Conservation (phyloP, 2,329 filamentous ascomycete genomes). For the Falciphora oryzae region DNA sequence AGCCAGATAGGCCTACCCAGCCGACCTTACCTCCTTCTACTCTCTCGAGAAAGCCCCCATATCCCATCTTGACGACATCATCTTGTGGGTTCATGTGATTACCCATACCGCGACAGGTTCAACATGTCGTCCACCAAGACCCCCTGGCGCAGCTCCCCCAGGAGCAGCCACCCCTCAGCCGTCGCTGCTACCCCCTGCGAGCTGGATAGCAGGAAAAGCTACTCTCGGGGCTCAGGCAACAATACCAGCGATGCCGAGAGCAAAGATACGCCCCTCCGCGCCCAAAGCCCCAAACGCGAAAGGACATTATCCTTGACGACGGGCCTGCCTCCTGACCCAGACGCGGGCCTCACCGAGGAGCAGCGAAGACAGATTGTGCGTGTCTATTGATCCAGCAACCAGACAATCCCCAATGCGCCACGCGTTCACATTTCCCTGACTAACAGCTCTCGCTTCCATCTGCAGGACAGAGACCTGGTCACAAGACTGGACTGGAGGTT, state of each 20-base stretch:
- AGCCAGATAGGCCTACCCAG: too few species aligned
- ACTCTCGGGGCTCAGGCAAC: neutral
- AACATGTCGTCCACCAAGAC: neutral
- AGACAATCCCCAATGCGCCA: neutral
- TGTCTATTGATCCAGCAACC: slow-evolving; percentile 2
- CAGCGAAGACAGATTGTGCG: slow-evolving; percentile 24
- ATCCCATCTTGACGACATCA: too few species aligned
- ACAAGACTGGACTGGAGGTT: slow-evolving; percentile 27
- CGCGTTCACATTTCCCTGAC: neutral
- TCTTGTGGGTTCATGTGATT: too few species aligned
- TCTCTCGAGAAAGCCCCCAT: too few species aligned
- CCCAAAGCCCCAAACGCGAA: neutral
- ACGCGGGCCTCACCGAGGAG: slow-evolving; percentile 23
- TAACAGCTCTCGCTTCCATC: neutral
- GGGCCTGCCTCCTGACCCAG: slow-evolving; percentile 25
- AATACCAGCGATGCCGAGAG: neutral
- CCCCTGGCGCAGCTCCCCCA: neutral
- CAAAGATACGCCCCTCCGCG: neutral
- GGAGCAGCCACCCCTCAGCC: neutral
- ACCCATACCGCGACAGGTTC: too few species aligned
- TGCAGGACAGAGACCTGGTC: slow-evolving; percentile 28
- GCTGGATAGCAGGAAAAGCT: neutral
- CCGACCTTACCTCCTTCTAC: too few species aligned
- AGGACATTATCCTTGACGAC: neutral
- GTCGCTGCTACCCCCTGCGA: too few species aligned